Evolutionary conservation across 345 rosid genomes (phyloP), one percentile per base, ranked within the genome.

Genomic region (Gossypium sturtianum): DNA sequence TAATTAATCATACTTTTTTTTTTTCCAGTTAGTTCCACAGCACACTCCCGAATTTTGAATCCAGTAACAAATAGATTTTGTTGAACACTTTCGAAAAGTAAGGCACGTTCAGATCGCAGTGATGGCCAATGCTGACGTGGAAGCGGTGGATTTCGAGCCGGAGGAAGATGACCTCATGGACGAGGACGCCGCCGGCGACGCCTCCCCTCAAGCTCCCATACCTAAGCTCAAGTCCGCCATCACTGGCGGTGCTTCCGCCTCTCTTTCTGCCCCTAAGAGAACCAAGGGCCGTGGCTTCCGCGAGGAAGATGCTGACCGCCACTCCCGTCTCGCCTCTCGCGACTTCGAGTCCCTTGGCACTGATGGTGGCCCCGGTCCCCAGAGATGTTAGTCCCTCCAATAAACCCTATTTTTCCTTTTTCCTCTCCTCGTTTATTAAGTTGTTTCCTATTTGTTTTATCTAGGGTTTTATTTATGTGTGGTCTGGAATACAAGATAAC

Each of bases 91-190:
- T 59, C 7, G 25, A 12, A 11, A 58, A 23, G 62, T 58, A 22
- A 22, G 23, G 8, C 6, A 44, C 60, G 20, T 17, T 27, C 64
- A 52, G 76, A 79, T 73, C 41, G 52, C 75, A 20, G 77, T 22
- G 3, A 91, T 93, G 98, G 95, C 98, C 45, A 89, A 83, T 80
- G 79, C 84, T 34, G 98, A 94, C 38, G 84, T 89, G 15, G 99
- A 93, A 74, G 97, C 99, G 23, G 78, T 95, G 53, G 98, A 95
- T 82, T 93, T 89, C 48, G 99, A 93, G 88, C 94, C 91, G 15
- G 98, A 93, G 86, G 97, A 94, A 9, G 97, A 94, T 66, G 98
- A 92, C 75, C 87, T 94, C 72, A 92, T 94, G 98, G 99, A 93
- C 84, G 99, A 95, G 81, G 98, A 92, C 17, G 86, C 81, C 19